Conservation (phyloP, 1,139 yeast genomes). For the Debaryomyces sp. region DNA sequence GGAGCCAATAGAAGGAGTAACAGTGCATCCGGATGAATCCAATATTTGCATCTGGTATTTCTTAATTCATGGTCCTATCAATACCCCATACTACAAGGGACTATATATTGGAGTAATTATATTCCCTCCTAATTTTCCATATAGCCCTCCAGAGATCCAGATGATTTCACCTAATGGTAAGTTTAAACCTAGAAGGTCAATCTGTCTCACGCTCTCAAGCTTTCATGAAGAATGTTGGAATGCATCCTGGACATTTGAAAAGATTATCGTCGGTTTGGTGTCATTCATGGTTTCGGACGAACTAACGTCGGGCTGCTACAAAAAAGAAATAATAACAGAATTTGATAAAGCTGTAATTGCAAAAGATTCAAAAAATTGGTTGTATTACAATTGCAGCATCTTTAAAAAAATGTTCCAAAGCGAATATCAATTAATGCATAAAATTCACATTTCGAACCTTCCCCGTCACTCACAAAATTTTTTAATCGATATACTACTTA, state of each 20-base stretch:
- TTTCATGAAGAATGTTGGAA: slow-evolving; percentile 19
- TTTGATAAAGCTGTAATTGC: slow-evolving; percentile 10
- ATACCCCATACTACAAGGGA: slow-evolving; percentile 18
- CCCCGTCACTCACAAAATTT: neutral
- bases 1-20: slow-evolving; percentile 14
- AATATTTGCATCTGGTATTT: slow-evolving; percentile 21
- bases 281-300: slow-evolving; percentile 19
- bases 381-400: slow-evolving; percentile 13
- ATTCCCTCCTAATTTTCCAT: slow-evolving; percentile 20
- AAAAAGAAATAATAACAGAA: slow-evolving; percentile 2
- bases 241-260: slow-evolving; percentile 20
- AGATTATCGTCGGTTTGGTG: slow-evolving; percentile 17
- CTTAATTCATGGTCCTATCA: slow-evolving; percentile 16
- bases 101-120: slow-evolving; percentile 18
- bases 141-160: slow-evolving; percentile 19
- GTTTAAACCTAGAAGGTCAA: slow-evolving; percentile 12
- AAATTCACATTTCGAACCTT: neutral
- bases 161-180: slow-evolving; percentile 21
- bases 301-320: slow-evolving; percentile 12
- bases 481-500: neutral
- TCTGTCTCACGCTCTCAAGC: slow-evolving; percentile 17
- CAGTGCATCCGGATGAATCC: slow-evolving; percentile 15
- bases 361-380: slow-evolving; percentile 16
- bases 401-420: slow-evolving; percentile 15
- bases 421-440: slow-evolving; percentile 12